A percentile compares a stretch with the other conserved stretches of the same genome.
These are phyloP conservation scores for Cupressus sempervirens DNA, from an alignment of 75 land plant genomes.

Conservation along the genomic window DNA sequence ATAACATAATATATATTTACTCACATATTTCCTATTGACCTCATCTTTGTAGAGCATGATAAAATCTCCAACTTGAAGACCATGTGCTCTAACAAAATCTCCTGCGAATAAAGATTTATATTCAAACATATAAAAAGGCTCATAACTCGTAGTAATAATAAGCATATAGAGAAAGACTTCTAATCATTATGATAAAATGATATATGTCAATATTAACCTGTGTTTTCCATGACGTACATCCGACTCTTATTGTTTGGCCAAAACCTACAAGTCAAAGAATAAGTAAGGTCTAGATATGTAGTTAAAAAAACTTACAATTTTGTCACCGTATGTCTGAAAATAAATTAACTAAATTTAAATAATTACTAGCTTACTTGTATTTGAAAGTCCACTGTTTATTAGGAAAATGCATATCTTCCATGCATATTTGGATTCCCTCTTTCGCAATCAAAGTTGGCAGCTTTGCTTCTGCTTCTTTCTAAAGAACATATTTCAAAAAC, in stretches of 20 bases:
- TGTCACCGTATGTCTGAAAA: not conserved
- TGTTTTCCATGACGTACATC: constrained; percentile 86
- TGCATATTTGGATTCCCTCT: constrained; percentile 32
- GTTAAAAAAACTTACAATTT: not conserved
- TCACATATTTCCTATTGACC: not conserved
- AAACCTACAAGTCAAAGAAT: constrained; percentile 26
- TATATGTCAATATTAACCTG: constrained; percentile 30
- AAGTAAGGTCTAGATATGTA: not conserved
- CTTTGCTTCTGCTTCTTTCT: constrained; percentile 44
- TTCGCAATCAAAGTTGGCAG: constrained; percentile 26
- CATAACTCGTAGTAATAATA: not conserved
- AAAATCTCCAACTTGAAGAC: not conserved
- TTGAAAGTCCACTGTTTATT: constrained; percentile 25
- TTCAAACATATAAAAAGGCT: not conserved
- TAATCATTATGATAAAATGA: not conserved
- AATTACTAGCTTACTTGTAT: constrained; percentile 23
- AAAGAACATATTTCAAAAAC: not conserved
- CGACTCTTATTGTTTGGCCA: constrained; percentile 94
- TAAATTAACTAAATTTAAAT: not conserved
- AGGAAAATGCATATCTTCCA: constrained; percentile 32
- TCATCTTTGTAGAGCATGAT: constrained; percentile 8
- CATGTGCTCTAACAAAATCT: not conserved
- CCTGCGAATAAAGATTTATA: not conserved
- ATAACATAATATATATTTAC: not conserved
- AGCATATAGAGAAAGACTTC: no score